These are phyloP conservation scores for Brassica cretica DNA, from an alignment of 345 rosid genomes.

Conservation along the genomic window DNA sequence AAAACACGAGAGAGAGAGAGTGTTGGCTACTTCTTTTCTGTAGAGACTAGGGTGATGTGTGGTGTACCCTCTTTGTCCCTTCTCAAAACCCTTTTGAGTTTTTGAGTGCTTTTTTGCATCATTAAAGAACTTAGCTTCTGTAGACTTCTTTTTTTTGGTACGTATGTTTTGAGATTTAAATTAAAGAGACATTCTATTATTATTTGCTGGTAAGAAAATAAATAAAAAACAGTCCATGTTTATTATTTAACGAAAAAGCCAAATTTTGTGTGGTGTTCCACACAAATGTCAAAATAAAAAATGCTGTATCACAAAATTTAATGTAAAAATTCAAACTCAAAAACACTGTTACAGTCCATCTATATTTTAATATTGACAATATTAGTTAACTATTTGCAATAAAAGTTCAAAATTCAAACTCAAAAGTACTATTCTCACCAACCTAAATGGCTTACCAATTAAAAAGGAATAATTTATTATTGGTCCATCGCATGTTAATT, in stretches of 20 bases:
- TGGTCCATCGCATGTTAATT: not conserved
- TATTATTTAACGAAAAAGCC: conserved; percentile 11
- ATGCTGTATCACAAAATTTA: conserved; percentile 8
- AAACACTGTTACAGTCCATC: not conserved
- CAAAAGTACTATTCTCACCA: not conserved
- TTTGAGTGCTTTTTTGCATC: conserved; percentile 38
- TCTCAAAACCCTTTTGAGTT: conserved; percentile 33
- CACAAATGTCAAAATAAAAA: not conserved
- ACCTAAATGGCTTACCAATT: not conserved
- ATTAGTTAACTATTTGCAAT: not conserved
- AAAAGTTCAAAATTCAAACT: not conserved
- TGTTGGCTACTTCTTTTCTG: conserved; percentile 21
- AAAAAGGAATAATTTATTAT: not conserved
- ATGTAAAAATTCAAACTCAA: not conserved
- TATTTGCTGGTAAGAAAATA: not conserved
- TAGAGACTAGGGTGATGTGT: conserved; percentile 25
- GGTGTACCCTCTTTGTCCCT: conserved; percentile 36
- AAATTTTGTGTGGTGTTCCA: conserved; percentile 29
- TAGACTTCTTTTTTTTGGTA: conserved; percentile 28
- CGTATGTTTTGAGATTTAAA: conserved; percentile 22
- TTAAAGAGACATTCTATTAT: conserved; percentile 10
- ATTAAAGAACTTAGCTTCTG: conserved; percentile 36
- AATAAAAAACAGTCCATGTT: not conserved
- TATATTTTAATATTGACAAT: not conserved
- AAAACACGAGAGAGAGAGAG: conserved; percentile 11